Conservation (phyloP, 352 stramenopile species). For the Elongisporangium anandrum region DNA sequence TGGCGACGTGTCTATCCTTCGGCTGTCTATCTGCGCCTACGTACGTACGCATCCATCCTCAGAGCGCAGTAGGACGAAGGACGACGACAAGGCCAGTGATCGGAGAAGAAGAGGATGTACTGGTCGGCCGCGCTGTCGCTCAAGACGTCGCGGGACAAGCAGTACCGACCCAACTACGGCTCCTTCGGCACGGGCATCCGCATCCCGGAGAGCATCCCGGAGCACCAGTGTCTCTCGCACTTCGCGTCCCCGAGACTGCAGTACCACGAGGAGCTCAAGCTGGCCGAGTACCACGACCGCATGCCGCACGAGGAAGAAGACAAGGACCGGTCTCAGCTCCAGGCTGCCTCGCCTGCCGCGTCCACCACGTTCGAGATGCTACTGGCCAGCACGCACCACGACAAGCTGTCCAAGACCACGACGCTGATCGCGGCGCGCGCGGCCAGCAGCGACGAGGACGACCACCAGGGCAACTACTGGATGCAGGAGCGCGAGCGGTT, state of each 20-base stretch:
- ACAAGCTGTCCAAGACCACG: constrained; percentile 21
- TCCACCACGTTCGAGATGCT: constrained; percentile 11
- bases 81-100: constrained; percentile 3
- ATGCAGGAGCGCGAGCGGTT: constrained; percentile 65
- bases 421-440: constrained; percentile 23
- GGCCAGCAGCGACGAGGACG: constrained; percentile 12
- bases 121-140: constrained; percentile 71
- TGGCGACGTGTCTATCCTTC: background rate
- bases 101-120: constrained; percentile 59
- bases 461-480: constrained; percentile 69
- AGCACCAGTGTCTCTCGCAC: constrained; percentile 61
- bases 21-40: background rate
- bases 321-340: background rate
- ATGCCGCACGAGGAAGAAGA: constrained; percentile 3
- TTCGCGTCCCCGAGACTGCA: constrained; percentile 42
- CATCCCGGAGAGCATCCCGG: constrained; percentile 72
- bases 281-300: constrained; percentile 13
- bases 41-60: constrained; percentile 1
- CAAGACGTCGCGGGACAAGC: constrained; percentile 31
- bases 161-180: constrained; percentile 39
- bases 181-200: constrained; percentile 57
- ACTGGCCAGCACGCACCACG: constrained; percentile 3
- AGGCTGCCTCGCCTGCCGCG: constrained; percentile 1
- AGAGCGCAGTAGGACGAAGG: constrained; percentile 3
- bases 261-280: constrained; percentile 13